Base-by-base conservation (phyloP, 2,329 filamentous ascomycete genomes). In the Phaeomoniella chlamydospora region DNA sequence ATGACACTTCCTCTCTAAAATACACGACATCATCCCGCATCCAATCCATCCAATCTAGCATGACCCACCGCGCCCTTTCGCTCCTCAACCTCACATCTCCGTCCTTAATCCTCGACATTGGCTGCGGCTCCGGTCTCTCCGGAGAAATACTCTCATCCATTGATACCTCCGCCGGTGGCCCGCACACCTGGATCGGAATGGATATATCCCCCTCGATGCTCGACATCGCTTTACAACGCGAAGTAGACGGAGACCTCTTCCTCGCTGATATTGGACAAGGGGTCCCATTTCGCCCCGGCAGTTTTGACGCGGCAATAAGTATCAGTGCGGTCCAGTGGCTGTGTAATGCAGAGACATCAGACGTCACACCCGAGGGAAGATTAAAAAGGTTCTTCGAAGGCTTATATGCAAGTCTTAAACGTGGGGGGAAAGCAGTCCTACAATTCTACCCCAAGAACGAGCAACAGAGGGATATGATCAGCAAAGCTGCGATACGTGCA, bases 391-490 rank as follows among this genome's bases (percentile, higher is more conserved):
- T 98, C 54, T 98, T 98, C 57, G 85, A 92, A 49, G 85, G 86
- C 0, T 61, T 98, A 2, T 98, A 96, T 58, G 81, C 85, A 0
- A 77, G 77, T 41, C 61, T 98, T 43, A 75, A 77, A 43, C 68
- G 90, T 14, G 90, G 90, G 4, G 90, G 85, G 1, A 72, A 85
- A 26, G 90, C 90, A 0, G 88, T 96, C 11, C 94, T 87, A 54
- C 90, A 98, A 52, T 98, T 98, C 58, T 98, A 98, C 56, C 90
- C 90, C 2, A 94, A 94, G 62, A 96, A 98, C 55, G 81, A 92
- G 47, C 68, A 74, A 43, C 90, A 98, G 62, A 74, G 87, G 51
- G 76, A 72, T 51, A 94, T 98, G 87, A 93, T 98, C 46, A 84
- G 79, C 35, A 71, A 74, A 40, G 90, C 90, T 0, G 90, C 90